phyloP scores from a whole-genome alignment of 345 rosid genomes.

The Eucalyptus sp. region DNA sequence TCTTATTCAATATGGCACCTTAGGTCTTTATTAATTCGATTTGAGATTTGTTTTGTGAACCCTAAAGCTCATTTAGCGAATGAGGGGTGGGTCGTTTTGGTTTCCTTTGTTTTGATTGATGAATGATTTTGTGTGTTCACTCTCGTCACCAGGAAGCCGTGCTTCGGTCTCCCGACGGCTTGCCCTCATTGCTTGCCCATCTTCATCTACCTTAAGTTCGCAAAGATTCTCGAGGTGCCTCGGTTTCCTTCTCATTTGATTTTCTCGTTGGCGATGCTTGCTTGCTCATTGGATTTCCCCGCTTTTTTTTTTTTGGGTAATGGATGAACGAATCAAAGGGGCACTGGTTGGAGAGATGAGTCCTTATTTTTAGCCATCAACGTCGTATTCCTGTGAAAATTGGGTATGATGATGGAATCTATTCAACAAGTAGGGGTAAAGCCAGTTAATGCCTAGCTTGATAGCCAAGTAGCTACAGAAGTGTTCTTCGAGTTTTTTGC shows the following conservation, averaged over 20 bases:
- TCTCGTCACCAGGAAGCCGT: conserved; percentile 54
- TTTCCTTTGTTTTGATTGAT: no score
- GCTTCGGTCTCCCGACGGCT: conserved; percentile 71
- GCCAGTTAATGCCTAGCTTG: not conserved
- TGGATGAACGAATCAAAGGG: not conserved
- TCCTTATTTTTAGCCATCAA: not conserved
- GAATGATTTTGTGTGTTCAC: conserved; percentile 4
- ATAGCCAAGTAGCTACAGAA: not conserved
- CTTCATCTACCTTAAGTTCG: conserved; percentile 70
- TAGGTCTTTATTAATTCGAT: no score
- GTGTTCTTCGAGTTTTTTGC: not conserved
- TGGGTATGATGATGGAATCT: not conserved
- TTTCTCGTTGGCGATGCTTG: not conserved
- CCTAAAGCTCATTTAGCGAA: no score
- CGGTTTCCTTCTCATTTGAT: not conserved
- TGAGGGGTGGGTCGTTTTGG: no score
- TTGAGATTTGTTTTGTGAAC: no score
- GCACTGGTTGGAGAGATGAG: not conserved
- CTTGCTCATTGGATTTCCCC: not conserved
- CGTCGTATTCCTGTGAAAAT: not conserved
- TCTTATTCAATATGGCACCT: no score
- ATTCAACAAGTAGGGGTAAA: no score
- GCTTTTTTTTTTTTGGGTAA: not conserved
- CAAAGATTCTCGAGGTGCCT: conserved; percentile 23
- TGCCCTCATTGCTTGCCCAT: conserved; percentile 88